Base-by-base conservation (phyloP, 805 yeast genomes). In the Starmerella apis region DNA sequence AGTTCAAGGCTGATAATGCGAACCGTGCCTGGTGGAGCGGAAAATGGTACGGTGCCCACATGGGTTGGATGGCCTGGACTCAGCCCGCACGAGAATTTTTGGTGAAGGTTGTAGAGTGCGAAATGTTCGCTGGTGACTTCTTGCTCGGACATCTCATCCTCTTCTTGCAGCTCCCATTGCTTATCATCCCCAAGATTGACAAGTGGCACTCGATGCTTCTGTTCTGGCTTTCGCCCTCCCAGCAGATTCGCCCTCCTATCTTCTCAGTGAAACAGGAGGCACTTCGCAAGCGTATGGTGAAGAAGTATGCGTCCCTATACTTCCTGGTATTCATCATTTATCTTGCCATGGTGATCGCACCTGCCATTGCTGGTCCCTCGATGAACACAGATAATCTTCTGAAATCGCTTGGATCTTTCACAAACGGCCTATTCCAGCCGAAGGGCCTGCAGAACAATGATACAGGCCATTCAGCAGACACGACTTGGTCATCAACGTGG, bases 21-120 rank as follows among this genome's bases (percentile, higher is more conserved):
- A 92, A 92, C 73, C 83, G 94, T 61, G 97, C 98, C 25, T 92
- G 94, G 94, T 92, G 99, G 99, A 85, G 95, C 51, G 99, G 99
- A 76, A 88, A 87, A 71, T 92, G 99, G 99, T 87, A 88, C 68
- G 92, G 94, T 52, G 75, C 85, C 53, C 92, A 95, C 64, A 71
- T 90, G 69, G 98, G 97, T 53, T 80, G 81, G 79, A 79, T 82
- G 77, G 95, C 96, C 19, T 78, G 84, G 75, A 81, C 97, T 30
- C 97, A 90, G 73, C 98, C 98, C 55, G 65, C 84, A 47, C 86
- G 99, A 76, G 99, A 92, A 73, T 86, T 86, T 64, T 76, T 79
- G 63, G 96, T 96, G 59, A 92, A 92, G 78, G 76, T 82, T 56
- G 85, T 90, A 61, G 99, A 92, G 72, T 70, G 85, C 74, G 86